Evolutionary conservation across 257 asterid genomes (phyloP).

Genomic region (Salvia splendens): DNA sequence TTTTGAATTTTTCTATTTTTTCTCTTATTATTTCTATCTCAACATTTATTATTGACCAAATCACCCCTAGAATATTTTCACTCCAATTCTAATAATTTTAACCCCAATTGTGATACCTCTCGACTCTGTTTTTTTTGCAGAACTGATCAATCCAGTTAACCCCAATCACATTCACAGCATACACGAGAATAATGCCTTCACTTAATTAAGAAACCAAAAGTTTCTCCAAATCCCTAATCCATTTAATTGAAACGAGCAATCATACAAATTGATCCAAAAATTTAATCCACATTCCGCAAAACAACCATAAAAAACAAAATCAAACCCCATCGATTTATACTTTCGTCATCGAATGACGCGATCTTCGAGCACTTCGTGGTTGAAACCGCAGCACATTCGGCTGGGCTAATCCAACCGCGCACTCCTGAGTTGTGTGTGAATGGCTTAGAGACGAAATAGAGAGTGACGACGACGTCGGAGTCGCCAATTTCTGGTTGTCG

Average conservation of each 20-base stretch:
- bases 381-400: conserved; percentile 35
- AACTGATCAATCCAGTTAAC: background rate
- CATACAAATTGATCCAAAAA: background rate
- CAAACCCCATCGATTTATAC: conserved; percentile 35
- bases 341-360: conserved; percentile 41
- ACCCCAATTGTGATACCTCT: too few species aligned
- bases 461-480: too few species aligned
- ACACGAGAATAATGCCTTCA: background rate
- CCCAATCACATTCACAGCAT: background rate
- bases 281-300: background rate
- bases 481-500: too few species aligned
- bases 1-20: too few species aligned
- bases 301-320: background rate
- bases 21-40: too few species aligned
- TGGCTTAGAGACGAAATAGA: conserved; percentile 47
- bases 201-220: too few species aligned
- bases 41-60: too few species aligned
- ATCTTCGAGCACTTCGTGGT: conserved; percentile 44
- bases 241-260: too few species aligned
- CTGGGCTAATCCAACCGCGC: conserved; percentile 33
- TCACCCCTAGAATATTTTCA: too few species aligned
- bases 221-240: too few species aligned
- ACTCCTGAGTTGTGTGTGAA: conserved; percentile 36
- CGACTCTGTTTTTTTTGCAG: too few species aligned
- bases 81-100: too few species aligned